Percentiles rank a stretch among this genome's conserved stretches.
Conservation (phyloP, 2,329 filamentous ascomycete species). For the Verticillium tricorpus region DNA sequence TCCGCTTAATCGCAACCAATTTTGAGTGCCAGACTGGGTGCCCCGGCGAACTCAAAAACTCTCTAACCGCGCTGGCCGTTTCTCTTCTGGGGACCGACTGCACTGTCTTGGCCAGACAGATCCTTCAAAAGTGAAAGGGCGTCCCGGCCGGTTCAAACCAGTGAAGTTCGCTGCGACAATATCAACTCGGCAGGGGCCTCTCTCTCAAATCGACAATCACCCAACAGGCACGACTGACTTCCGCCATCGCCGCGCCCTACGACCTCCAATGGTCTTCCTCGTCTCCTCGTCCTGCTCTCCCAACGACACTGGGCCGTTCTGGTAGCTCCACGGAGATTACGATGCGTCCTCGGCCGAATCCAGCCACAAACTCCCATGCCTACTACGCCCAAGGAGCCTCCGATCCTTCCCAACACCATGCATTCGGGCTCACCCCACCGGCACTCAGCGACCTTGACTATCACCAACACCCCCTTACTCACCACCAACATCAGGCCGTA, state of each 20-base stretch:
- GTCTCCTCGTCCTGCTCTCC: not conserved
- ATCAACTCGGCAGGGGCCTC: not conserved
- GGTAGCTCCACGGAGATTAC: not conserved
- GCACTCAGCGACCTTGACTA: conserved; percentile 4
- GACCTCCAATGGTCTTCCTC: not conserved
- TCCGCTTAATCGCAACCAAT: not conserved
- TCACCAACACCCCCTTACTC: conserved; percentile 2
- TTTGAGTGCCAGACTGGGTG: not conserved
- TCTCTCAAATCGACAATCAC: not conserved
- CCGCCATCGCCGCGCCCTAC: not conserved
- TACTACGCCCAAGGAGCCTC: not conserved
- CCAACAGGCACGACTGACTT: not conserved
- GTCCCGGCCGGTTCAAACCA: not conserved
- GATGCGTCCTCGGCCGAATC: not conserved
- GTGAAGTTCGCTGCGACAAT: not conserved
- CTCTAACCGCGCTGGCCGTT: not conserved
- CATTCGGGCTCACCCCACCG: conserved; percentile 4
- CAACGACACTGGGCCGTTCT: not conserved
- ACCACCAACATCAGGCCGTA: conserved; percentile 5
- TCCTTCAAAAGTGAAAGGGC: not conserved
- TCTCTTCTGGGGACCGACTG: not conserved
- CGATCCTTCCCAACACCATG: conserved; percentile 5
- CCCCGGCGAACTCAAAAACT: not conserved
- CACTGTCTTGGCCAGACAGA: not conserved
- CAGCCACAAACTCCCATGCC: not conserved